These are phyloP conservation scores for Talaromyces sp. DNA, from an alignment of 2,329 filamentous ascomycete genomes.

Conservation along the genomic window DNA sequence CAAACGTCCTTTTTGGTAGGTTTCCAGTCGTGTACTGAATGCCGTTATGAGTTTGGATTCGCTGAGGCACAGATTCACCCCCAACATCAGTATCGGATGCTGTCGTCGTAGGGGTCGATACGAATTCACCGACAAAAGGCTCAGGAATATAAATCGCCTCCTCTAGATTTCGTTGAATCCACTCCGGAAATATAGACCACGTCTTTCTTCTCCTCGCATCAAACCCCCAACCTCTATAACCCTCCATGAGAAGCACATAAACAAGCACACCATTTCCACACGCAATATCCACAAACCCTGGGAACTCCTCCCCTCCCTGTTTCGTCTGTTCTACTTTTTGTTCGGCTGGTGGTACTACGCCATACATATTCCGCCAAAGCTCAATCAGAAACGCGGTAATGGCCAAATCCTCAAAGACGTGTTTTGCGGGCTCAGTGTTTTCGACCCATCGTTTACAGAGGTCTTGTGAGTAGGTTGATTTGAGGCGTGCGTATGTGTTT, in stretches of 20 bases:
- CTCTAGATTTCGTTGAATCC: conserved; percentile 52
- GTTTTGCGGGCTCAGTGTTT: conserved; percentile 80
- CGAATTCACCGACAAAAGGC: conserved; percentile 39
- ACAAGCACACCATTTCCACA: conserved; percentile 93
- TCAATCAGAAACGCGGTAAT: conserved; percentile 93
- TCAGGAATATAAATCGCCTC: conserved; percentile 63
- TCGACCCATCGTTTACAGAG: conserved; percentile 81
- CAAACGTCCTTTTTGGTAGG: conserved; percentile 76
- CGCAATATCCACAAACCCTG: conserved; percentile 92
- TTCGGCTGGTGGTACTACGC: conserved; percentile 27
- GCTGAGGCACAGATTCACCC: conserved; percentile 15
- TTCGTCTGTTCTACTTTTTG: not conserved
- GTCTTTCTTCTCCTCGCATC: conserved; percentile 84
- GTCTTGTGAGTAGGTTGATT: conserved; percentile 70
- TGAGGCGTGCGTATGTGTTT: conserved; percentile 76
- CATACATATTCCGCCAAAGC: conserved; percentile 84
- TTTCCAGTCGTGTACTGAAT: conserved; percentile 51
- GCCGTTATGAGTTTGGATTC: not conserved
- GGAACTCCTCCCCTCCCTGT: conserved; percentile 52
- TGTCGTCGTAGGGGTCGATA: not conserved
- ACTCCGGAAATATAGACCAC: conserved; percentile 68
- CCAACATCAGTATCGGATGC: not conserved
- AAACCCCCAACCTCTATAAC: conserved; percentile 84
- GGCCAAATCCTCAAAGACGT: conserved; percentile 90
- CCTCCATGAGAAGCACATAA: conserved; percentile 75